Evolutionary conservation across 2,329 filamentous ascomycete genomes (phyloP), one percentile per base, ranked within the genome.

Genomic region (Escovopsis sp.): DNA sequence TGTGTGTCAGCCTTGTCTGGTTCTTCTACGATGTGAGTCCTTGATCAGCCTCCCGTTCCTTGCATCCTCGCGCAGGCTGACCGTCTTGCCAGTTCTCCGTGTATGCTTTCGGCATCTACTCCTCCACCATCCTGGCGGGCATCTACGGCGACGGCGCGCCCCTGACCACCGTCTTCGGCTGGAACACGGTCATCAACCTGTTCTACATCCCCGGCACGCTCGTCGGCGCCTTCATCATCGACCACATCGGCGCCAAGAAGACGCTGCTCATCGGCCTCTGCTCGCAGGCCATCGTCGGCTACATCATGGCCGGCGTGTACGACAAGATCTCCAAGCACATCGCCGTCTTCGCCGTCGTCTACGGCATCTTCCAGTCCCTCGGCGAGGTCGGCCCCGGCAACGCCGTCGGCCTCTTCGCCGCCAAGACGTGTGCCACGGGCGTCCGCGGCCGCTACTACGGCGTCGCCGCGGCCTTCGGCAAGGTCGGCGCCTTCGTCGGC

Each of bases 171-270:
- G 62, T 76, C 10, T 87, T 94, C 41, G 87, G 85, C 28, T 94
- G 85, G 85, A 86, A 84, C 51, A 85, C 80, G 0, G 69, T 94
- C 29, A 75, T 92, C 61, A 93, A 90, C 54, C 62, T 85, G 42
- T 94, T 94, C 56, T 92, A 92, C 56, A 69, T 93, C 33, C 86
- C 85, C 0, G 87, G 87, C 1, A 82, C 83, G 17, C 64, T 87
- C 35, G 56, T 80, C 4, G 87, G 87, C 15, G 80, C 83, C 1
- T 81, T 81, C 37, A 61, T 81, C 6, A 79, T 76, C 18, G 87
- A 94, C 57, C 75, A 68, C 60, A 61, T 92, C 34, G 87, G 87
- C 0, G 85, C 87, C 1, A 76, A 78, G 38, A 73, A 79, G 45
- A 79, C 81, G 1, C 65, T 94, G 0, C 72, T 72, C 2, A 55